A percentile compares a stretch with the other conserved stretches of the same genome.
These are phyloP conservation scores for Teratosphaeria destructans DNA, from an alignment of 2,329 filamentous ascomycete genomes.

Conservation along the genomic window DNA sequence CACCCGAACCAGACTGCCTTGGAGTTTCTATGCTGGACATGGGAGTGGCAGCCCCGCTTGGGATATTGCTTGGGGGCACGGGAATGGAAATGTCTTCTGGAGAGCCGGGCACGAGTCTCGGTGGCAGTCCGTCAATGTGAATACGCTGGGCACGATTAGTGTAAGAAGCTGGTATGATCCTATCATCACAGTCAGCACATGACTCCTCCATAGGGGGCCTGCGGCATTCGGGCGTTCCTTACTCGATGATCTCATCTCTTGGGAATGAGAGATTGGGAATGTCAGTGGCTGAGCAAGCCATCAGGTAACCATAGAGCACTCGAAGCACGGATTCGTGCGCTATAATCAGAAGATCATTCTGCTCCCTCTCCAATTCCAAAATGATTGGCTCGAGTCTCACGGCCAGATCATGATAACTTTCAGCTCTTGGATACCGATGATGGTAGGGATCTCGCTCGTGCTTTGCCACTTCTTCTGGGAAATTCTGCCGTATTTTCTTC, in stretches of 20 bases:
- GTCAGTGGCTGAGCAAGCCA: constrained; percentile 93
- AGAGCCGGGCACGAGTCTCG: constrained; percentile 61
- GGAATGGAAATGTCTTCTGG: constrained; percentile 75
- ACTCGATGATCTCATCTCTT: constrained; percentile 91
- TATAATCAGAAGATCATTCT: constrained; percentile 95
- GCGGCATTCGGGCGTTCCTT: background rate
- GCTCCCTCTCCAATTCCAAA: constrained; percentile 88
- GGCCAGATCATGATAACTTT: constrained; percentile 98
- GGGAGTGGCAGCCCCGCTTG: constrained; percentile 40
- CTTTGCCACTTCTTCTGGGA: constrained; percentile 83
- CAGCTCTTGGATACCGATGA: constrained; percentile 86
- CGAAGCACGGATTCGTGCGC: constrained; percentile 96
- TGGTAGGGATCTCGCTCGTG: constrained; percentile 94
- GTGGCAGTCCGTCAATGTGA: constrained; percentile 60
- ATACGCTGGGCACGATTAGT: constrained; percentile 92
- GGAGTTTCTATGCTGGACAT: constrained; percentile 31
- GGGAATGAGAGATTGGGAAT: constrained; percentile 91
- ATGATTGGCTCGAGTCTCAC: constrained; percentile 97
- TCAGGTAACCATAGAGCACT: constrained; percentile 92
- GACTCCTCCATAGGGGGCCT: background rate
- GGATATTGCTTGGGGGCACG: constrained; percentile 45
- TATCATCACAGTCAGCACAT: background rate
- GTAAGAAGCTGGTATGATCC: constrained; percentile 92
- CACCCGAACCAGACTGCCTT: constrained; percentile 3
- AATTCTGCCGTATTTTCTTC: constrained; percentile 64